Evolutionary conservation across 345 rosid genomes (phyloP).

Genomic region (Pistacia atlantica): DNA sequence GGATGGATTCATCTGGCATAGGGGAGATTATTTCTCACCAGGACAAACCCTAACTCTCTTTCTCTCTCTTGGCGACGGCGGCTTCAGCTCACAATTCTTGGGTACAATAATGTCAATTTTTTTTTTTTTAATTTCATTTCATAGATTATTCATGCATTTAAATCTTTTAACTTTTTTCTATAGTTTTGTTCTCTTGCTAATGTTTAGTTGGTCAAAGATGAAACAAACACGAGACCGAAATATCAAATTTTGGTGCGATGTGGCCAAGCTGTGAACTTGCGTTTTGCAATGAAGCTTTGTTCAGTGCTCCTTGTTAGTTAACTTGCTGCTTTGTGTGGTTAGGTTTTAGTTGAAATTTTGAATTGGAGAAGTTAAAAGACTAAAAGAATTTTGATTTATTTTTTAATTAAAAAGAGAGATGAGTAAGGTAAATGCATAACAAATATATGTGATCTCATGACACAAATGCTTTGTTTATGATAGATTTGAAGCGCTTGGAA

Average conservation of each 20-base stretch:
- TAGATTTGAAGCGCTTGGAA: slow-evolving; percentile 97
- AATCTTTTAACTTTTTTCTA: not conserved
- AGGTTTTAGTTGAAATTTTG: slow-evolving; percentile 6
- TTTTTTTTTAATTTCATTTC: too few species aligned
- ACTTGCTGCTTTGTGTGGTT: not conserved
- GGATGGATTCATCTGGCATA: not conserved
- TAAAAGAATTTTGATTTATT: not conserved
- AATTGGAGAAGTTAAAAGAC: not conserved
- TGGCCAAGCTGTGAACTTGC: not conserved
- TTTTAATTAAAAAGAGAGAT: slow-evolving; percentile 35
- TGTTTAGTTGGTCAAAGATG: not conserved
- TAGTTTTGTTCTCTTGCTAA: not conserved
- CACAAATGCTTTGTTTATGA: slow-evolving; percentile 89
- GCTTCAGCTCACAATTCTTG: not conserved
- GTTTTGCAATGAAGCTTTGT: not conserved
- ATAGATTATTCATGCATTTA: not conserved
- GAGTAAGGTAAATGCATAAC: slow-evolving; percentile 62
- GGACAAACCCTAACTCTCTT: slow-evolving; percentile 1
- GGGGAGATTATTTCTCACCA: too few species aligned
- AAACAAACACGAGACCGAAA: not conserved
- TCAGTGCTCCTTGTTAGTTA: not conserved
- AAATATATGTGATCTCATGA: slow-evolving; percentile 66
- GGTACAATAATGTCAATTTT: slow-evolving; percentile 26
- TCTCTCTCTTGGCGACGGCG: not conserved
- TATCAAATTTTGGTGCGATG: not conserved